Base-by-base conservation (phyloP, 2,329 filamentous ascomycete genomes). In the Monilinia polystroma region DNA sequence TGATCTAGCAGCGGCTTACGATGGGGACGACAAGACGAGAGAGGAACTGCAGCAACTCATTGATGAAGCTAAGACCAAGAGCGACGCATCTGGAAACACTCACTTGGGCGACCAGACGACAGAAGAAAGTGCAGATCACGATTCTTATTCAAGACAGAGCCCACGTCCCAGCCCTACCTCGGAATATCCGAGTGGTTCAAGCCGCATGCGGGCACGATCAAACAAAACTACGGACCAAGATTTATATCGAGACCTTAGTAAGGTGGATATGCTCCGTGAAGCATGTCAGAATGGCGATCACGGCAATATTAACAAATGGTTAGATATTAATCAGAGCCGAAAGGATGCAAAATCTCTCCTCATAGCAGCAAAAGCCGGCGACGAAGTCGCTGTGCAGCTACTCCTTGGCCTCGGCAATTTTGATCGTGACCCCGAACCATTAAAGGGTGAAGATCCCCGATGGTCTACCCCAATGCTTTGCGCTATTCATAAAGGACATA, bases 381-480 rank as follows among this genome's bases (percentile, higher is more conserved):
- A 99, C 75, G 89, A 93, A 72, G 87, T 71, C 53, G 73, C 75
- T 45, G 68, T 77, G 18, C 70, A 73, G 32, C 57, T 78, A 69
- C 77, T 86, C 45, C 77, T 86, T 66, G 82, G 80, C 20, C 79
- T 82, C 67, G 78, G 80, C 49, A 78, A 81, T 66, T 84, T 85
- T 23, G 83, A 89, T 73, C 83, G 85, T 10, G 91, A 95, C 72
- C 92, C 92, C 43, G 81, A 84, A 8, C 86, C 91, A 16, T 78
- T 93, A 57, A 74, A 81, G 11, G 77, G 77, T 20, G 80, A 81
- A 67, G 81, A 83, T 38, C 79, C 84, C 53, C 93, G 95, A 67
- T 89, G 91, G 74, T 90, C 93, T 63, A 98, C 94, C 0, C 95
- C 95, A 1, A 96, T 99, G 82, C 85, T 97, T 49, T 93, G 93